Evolutionary conservation across 257 asterid genomes (phyloP), one percentile per base, ranked within the genome.

Genomic region (Lithospermum erythrorhizon): DNA sequence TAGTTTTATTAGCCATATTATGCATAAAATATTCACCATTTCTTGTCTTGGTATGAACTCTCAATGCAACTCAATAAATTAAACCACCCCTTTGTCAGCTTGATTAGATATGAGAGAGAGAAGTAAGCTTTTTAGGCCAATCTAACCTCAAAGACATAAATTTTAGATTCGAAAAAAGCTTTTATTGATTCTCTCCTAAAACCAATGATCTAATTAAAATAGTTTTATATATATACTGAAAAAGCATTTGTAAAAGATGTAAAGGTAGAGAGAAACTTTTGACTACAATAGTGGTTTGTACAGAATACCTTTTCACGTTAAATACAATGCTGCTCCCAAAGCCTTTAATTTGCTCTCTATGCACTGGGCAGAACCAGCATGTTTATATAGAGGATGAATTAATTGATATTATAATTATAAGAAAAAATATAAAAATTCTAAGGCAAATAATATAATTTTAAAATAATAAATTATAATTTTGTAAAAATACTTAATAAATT

Each of bases 241-340:
- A 66, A 77, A 66, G 55, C 49, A 65, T 57, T 15, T 37, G 20
- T 57, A 63, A 74, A 35, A 77, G 66, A 70, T 63, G 74, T 61
- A 76, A 79, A 53, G 76, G 79, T 59, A 22, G 64, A 68, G 55
- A 61, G 45, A 18, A 67, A 63, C 80, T 73, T 79, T 79, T 79
- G 85, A 79, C 85, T 76, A 67, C 65, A 73, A 79, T 66, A 79
- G 82, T 76, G 73, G 58, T 48, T 61, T 74, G 59, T 24, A 54
- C 69, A 56, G 65, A 57, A 23, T 56, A 54, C 55, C 65, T 67
- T 70, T 67, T 66, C 76, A 63, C 52, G 59, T 59, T 67, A 63
- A 63, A 54, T 69, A 51, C 61, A 62, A 58, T 59, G 66, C 54
- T 63, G 37, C 68, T 66, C 64, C 61, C 71, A 21, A 63, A 54